These are phyloP conservation scores for Ogataea pilisensis DNA, from an alignment of 805 yeast species.

Conservation along the genomic window DNA sequence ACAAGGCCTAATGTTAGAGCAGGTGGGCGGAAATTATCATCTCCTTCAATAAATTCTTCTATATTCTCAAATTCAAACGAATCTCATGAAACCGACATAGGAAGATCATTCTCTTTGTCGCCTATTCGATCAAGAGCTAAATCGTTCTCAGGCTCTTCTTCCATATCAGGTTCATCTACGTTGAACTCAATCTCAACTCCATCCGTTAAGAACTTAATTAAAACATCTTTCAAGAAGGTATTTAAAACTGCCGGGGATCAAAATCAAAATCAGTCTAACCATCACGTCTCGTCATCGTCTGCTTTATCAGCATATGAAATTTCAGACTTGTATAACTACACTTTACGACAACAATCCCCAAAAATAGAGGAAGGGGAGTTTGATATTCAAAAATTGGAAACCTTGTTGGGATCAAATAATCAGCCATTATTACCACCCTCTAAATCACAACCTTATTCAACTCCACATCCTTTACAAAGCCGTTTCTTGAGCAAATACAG, in stretches of 20 bases:
- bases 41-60: slow-evolving; percentile 11
- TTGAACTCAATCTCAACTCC: slow-evolving; percentile 5
- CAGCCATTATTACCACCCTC: not conserved
- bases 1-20: not conserved
- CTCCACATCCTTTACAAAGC: slow-evolving; percentile 57
- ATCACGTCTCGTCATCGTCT: no score
- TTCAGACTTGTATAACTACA: slow-evolving; percentile 1
- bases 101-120: slow-evolving; percentile 16
- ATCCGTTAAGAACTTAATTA: slow-evolving; percentile 1
- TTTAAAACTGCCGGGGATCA: slow-evolving; percentile 9
- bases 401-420: not conserved
- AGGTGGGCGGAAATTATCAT: not conserved
- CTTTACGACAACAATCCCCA: not conserved
- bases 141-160: slow-evolving; percentile 1
- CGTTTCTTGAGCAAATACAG: slow-evolving; percentile 60
- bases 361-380: not conserved
- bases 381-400: not conserved
- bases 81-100: slow-evolving; percentile 13
- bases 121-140: slow-evolving; percentile 15
- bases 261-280: not conserved
- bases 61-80: slow-evolving; percentile 14
- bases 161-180: not conserved
- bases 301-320: not conserved
- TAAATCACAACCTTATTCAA: slow-evolving; percentile 27
- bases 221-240: slow-evolving; percentile 15